Conservation (phyloP, 2,329 filamentous ascomycete species). For the Colletotrichum somersetense region DNA sequence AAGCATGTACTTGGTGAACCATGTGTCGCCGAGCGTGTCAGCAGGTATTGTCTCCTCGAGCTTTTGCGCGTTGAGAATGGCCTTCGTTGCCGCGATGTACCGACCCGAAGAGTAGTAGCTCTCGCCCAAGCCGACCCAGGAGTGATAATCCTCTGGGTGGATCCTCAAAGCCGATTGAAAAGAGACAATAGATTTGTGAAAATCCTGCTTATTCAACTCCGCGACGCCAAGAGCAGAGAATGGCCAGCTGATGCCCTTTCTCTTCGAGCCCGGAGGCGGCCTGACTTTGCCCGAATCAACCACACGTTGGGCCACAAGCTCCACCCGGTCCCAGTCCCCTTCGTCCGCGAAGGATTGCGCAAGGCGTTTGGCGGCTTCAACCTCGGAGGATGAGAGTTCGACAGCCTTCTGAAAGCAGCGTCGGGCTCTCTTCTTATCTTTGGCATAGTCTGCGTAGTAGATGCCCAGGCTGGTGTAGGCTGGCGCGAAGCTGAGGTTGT, state of each 20-base stretch:
- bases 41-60: constrained; percentile 70
- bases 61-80: constrained; percentile 86
- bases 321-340: constrained; percentile 96
- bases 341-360: constrained; percentile 89
- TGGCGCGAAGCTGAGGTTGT: constrained; percentile 87
- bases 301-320: constrained; percentile 89
- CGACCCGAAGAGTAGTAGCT: constrained; percentile 95
- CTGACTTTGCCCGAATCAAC: constrained; percentile 95
- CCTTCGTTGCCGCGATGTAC: constrained; percentile 93
- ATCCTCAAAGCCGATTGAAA: constrained; percentile 92
- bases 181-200: constrained; percentile 86
- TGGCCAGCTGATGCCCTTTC: constrained; percentile 94
- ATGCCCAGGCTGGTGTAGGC: constrained; percentile 92
- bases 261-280: constrained; percentile 91
- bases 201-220: constrained; percentile 94
- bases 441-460: constrained; percentile 92
- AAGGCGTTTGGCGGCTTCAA: constrained; percentile 87
- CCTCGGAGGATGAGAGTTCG: constrained; percentile 88
- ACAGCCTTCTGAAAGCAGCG: constrained; percentile 97
- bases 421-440: constrained; percentile 87
- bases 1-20: constrained; percentile 98
- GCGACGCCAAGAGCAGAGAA: constrained; percentile 94
- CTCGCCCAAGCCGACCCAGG: constrained; percentile 96
- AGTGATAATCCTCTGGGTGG: constrained; percentile 89
- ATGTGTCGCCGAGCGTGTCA: constrained; percentile 72